These are phyloP conservation scores for Periglandula ipomoeae DNA, from an alignment of 2,329 filamentous ascomycete species.

Conservation along the genomic window DNA sequence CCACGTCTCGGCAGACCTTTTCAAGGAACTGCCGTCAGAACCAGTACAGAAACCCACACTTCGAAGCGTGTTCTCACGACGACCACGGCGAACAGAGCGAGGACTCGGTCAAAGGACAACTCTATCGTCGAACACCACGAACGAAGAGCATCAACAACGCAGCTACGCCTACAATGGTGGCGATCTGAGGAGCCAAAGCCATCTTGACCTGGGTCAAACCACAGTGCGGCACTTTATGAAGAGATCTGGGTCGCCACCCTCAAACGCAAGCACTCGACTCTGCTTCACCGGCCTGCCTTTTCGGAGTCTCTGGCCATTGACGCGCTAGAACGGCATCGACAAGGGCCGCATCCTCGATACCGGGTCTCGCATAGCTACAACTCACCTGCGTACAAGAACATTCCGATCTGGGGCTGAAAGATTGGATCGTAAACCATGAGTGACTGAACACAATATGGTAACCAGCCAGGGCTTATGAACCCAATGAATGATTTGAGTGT, in stretches of 20 bases:
- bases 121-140: neutral
- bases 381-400: constrained; percentile 45
- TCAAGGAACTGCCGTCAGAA: constrained; percentile 10
- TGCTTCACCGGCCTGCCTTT: constrained; percentile 7
- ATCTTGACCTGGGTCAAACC: neutral
- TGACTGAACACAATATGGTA: no score
- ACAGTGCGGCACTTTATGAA: neutral
- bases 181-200: neutral
- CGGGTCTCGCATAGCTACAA: constrained; percentile 50
- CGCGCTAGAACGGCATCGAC: constrained; percentile 4
- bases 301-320: neutral
- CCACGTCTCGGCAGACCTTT: constrained; percentile 11
- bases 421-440: no score
- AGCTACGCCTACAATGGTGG: neutral
- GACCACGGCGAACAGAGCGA: neutral
- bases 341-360: constrained; percentile 27
- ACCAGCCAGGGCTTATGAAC: no score
- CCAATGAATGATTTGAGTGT: no score
- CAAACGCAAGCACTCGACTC: constrained; percentile 8
- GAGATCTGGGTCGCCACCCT: neutral
- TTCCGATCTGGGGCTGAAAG: constrained; percentile 48
- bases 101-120: neutral
- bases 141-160: neutral
- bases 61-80: constrained; percentile 6
- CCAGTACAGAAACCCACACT: constrained; percentile 10